A percentile compares a stretch with the other conserved stretches of the same genome.
These are phyloP conservation scores for Ligustrum vulgare DNA, from an alignment of 257 asterid species.

Conservation along the genomic window DNA sequence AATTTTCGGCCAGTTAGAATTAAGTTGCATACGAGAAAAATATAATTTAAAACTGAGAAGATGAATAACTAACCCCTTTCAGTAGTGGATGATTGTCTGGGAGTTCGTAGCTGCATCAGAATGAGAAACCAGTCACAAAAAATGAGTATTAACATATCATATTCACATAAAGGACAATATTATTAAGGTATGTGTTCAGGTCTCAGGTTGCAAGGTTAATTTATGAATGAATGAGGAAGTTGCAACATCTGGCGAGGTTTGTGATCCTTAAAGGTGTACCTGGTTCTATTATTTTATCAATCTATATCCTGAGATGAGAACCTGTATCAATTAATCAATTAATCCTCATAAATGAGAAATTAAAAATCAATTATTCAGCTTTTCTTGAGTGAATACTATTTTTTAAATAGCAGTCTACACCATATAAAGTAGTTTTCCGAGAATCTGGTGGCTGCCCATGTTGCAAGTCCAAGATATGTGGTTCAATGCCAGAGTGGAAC, in stretches of 20 bases:
- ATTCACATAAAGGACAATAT: constrained; percentile 3
- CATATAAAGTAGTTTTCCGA: too few species aligned
- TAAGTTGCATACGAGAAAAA: constrained; percentile 19
- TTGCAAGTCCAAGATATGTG: too few species aligned
- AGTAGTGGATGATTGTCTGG: constrained; percentile 82
- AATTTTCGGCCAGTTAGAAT: constrained; percentile 24
- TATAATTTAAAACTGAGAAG: constrained; percentile 26
- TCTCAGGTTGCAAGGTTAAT: not conserved
- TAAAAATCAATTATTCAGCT: not conserved
- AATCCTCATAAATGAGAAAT: not conserved
- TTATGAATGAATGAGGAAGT: not conserved
- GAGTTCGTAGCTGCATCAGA: constrained; percentile 72
- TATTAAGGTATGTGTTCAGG: constrained; percentile 1
- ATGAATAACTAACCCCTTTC: constrained; percentile 54
- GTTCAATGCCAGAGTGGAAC: too few species aligned
- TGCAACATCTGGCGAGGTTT: not conserved
- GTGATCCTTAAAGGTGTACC: constrained; percentile 3
- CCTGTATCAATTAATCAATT: not conserved
- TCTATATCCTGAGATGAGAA: not conserved
- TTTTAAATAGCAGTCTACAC: too few species aligned
- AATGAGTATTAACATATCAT: not conserved
- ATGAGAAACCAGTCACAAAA: constrained; percentile 43
- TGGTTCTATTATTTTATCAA: constrained; percentile 1
- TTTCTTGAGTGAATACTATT: not conserved
- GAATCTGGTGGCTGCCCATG: too few species aligned